phyloP scores from a whole-genome alignment of 106 monocot genomes.

The Dioscorea zingiberensis region DNA sequence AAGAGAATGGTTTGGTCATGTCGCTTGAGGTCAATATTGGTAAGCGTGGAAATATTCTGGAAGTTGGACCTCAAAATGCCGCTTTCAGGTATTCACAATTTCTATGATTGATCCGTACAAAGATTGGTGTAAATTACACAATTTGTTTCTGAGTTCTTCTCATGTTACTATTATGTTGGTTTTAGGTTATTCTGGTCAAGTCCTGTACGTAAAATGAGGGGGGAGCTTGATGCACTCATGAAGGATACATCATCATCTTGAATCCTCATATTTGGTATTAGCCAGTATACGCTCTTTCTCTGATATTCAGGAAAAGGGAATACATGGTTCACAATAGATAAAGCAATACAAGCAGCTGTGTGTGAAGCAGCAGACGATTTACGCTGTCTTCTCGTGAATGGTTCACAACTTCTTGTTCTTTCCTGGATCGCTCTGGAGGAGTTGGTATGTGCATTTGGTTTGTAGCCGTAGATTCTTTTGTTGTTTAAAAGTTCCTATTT shows the following conservation, averaged over 20 bases:
- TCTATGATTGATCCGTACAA: background rate
- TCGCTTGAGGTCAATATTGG: conserved; percentile 96
- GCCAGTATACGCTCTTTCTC: conserved; percentile 89
- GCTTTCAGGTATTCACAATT: conserved; percentile 57
- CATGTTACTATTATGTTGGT: conserved; percentile 4
- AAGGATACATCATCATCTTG: conserved; percentile 61
- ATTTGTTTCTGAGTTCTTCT: background rate
- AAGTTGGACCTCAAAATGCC: conserved; percentile 93
- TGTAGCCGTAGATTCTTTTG: no score
- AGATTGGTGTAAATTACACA: background rate
- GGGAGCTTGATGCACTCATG: conserved; percentile 83
- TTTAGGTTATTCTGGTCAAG: conserved; percentile 68
- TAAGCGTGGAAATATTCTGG: conserved; percentile 88
- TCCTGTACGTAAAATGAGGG: conserved; percentile 95
- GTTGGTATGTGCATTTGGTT: conserved; percentile 39
- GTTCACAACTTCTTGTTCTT: conserved; percentile 90
- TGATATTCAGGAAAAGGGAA: conserved; percentile 82
- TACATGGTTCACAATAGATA: conserved; percentile 78
- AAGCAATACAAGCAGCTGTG: conserved; percentile 48
- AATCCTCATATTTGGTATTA: conserved; percentile 66
- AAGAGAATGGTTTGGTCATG: conserved; percentile 98
- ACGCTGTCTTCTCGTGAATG: conserved; percentile 90
- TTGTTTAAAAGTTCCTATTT: no score
- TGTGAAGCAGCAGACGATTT: conserved; percentile 95
- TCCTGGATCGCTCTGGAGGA: conserved; percentile 93